Evolutionary conservation across 495 filamentous ascomycete species (phyloP).

Genomic region (Neurospora tetraspora): DNA sequence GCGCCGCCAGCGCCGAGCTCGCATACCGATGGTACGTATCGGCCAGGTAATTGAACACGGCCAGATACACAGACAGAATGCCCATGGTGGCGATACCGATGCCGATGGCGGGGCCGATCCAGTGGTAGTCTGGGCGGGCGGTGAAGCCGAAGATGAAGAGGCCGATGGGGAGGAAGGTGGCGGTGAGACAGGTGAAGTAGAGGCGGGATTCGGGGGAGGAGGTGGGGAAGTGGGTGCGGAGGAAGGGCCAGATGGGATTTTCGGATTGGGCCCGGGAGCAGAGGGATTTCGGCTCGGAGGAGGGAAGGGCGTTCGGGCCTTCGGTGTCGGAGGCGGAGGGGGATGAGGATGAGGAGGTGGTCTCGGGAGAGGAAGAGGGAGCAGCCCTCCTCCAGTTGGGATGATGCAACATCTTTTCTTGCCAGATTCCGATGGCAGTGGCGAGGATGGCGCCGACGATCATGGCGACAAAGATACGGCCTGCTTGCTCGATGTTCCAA

Average conservation of each 20-base stretch:
- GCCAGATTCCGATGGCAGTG: conserved; percentile 65
- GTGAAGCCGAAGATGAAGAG: conserved; percentile 71
- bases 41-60: conserved; percentile 91
- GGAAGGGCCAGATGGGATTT: conserved; percentile 23
- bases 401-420: conserved; percentile 42
- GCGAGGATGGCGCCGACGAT: conserved; percentile 56
- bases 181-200: conserved; percentile 72
- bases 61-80: conserved; percentile 80
- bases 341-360: conserved; percentile 12
- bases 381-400: conserved; percentile 29
- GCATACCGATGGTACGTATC: conserved; percentile 82
- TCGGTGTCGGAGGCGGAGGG: conserved; percentile 2
- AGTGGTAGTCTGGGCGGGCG: conserved; percentile 54
- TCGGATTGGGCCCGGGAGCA: neutral
- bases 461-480: conserved; percentile 66
- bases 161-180: conserved; percentile 54
- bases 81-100: conserved; percentile 73
- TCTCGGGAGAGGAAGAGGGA: neutral
- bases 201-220: conserved; percentile 67
- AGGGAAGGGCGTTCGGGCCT: neutral
- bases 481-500: conserved; percentile 58
- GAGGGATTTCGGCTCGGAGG: conserved; percentile 10
- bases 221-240: conserved; percentile 29
- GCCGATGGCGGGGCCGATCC: conserved; percentile 66
- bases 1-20: conserved; percentile 78